A percentile compares a stretch with the other conserved stretches of the same genome.
Evolutionary conservation across 2,329 filamentous ascomycete species (phyloP).

Genomic region (Curvularia verruculosa): DNA sequence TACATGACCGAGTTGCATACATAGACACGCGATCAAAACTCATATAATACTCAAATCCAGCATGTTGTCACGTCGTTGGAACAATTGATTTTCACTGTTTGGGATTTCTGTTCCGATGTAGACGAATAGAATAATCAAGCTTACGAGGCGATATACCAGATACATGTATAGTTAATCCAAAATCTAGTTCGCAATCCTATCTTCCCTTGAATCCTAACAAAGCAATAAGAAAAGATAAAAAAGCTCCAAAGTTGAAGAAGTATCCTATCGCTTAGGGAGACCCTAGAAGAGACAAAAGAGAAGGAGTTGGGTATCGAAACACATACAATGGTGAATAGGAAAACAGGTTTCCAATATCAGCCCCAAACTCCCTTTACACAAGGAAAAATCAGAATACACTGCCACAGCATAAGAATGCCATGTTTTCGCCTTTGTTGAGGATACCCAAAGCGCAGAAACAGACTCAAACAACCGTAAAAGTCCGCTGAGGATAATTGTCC

Average conservation of each 20-base stretch:
- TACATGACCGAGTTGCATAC: not conserved
- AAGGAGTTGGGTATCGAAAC: not conserved
- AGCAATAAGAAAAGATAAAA: not conserved
- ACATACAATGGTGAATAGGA: not conserved
- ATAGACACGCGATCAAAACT: not conserved
- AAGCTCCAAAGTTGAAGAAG: not conserved
- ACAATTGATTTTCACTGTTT: not conserved
- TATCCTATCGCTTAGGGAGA: not conserved
- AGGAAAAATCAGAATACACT: too few species aligned
- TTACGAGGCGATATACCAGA: not conserved
- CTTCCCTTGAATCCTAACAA: not conserved
- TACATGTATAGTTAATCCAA: not conserved
- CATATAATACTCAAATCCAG: not conserved
- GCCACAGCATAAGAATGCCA: not conserved
- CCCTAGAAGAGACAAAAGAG: not conserved
- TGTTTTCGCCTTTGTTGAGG: not conserved
- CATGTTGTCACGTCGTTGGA: not conserved
- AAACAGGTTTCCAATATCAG: not conserved
- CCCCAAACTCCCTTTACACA: not conserved
- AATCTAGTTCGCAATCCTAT: not conserved
- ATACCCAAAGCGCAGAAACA: not conserved
- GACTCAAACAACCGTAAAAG: conserved; percentile 38
- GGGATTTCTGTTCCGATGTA: not conserved
- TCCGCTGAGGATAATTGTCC: conserved; percentile 38
- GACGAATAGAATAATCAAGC: not conserved